Evolutionary conservation across 257 asterid genomes (phyloP), one percentile per base, ranked within the genome.

Genomic region (Coffea canephora): DNA sequence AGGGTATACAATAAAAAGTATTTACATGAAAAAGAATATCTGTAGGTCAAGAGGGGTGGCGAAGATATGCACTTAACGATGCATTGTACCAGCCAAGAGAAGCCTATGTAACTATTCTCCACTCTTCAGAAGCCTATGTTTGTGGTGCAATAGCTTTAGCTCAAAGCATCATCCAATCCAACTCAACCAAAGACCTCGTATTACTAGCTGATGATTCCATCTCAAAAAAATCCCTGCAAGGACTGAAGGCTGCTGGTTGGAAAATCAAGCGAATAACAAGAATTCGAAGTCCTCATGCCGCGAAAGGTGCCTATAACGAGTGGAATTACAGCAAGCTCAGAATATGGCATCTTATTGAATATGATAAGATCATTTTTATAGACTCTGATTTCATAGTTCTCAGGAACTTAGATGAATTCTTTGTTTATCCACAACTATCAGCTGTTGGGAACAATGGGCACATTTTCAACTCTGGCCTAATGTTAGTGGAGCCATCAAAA

Each of bases 251-350:
- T 55, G 89, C 87, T 0, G 90, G 90, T 70, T 87, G 89, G 90
- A 83, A 87, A 48, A 81, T 83, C 71, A 87, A 77, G 71, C 67
- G 65, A 10, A 79, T 83, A 3, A 78, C 82, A 65, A 75, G 89
- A 75, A 87, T 87, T 23, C 74, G 85, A 62, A 87, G 84, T 25
- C 87, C 90, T 31, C 78, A 82, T 13, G 88, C 90, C 15, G 25
- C 39, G 65, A 81, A 69, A 73, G 81, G 83, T 23, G 59, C 97
- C 0, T 92, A 94, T 84, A 94, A 94, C 64, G 95, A 91, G 34
- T 92, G 95, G 97, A 94, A 94, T 85, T 94, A 92, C 83, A 94
- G 96, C 93, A 94, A 91, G 76, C 97, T 92, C 50, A 87, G 95
- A 31, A 85, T 94, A 81, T 92, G 97, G 97, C 91, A 88, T 66